A percentile compares a stretch with the other conserved stretches of the same genome.
phyloP scores from a whole-genome alignment of 352 stramenopile genomes.

The Phytophthora ohioensis region DNA sequence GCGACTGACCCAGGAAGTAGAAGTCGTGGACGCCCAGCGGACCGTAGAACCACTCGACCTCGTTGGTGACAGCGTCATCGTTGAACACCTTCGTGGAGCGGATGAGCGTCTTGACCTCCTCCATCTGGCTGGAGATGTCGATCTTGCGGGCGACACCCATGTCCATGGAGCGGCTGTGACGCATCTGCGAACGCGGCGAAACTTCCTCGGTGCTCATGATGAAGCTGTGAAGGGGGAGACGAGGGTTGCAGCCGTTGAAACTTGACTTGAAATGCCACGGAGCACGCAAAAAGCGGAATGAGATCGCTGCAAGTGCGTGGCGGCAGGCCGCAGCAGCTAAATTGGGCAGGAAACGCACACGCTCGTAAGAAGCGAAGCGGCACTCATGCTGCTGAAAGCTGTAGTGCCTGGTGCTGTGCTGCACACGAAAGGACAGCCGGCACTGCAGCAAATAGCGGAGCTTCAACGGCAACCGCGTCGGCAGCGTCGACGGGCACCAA shows the following conservation, averaged over 20 bases:
- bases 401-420: slow-evolving; percentile 23
- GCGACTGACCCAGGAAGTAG: slow-evolving; percentile 79
- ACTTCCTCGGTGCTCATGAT: slow-evolving; percentile 45
- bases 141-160: slow-evolving; percentile 64
- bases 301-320: slow-evolving; percentile 15
- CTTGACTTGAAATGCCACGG: slow-evolving; percentile 28
- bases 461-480: slow-evolving; percentile 48
- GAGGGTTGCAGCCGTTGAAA: slow-evolving; percentile 12
- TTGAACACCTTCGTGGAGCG: slow-evolving; percentile 68
- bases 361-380: not conserved
- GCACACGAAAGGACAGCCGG: slow-evolving; percentile 37
- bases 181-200: slow-evolving; percentile 36
- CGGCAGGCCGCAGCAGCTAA: not conserved
- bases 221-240: not conserved
- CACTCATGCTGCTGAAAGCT: not conserved
- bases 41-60: slow-evolving; percentile 88
- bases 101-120: slow-evolving; percentile 72
- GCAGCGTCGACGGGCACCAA: slow-evolving; percentile 17
- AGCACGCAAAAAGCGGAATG: slow-evolving; percentile 51
- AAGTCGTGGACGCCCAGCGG: slow-evolving; percentile 85
- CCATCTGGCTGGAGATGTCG: slow-evolving; percentile 69
- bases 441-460: slow-evolving; percentile 19
- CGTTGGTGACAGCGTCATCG: slow-evolving; percentile 59
- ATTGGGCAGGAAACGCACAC: slow-evolving; percentile 9
- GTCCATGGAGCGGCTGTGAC: slow-evolving; percentile 69